phyloP scores from a whole-genome alignment of 169 alveolate genomes.

The Eimeria praecox region DNA sequence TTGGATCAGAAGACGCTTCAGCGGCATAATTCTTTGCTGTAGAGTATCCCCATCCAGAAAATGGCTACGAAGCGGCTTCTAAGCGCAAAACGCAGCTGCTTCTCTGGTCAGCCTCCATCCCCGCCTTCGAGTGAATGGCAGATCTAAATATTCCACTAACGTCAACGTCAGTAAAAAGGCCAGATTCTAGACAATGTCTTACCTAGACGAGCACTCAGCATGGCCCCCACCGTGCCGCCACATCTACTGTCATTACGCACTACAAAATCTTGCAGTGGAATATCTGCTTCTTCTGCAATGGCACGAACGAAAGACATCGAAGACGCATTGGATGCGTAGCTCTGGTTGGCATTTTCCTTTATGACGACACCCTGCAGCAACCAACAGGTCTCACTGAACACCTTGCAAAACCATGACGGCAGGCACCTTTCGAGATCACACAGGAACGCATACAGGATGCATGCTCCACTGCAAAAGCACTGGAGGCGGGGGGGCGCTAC shows the following conservation, averaged over 20 bases:
- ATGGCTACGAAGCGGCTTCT: neutral
- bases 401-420: neutral
- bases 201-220: constrained; percentile 95
- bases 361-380: constrained; percentile 83
- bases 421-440: neutral
- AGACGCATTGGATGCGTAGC: constrained; percentile 93
- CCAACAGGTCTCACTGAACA: neutral
- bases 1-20: neutral
- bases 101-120: neutral
- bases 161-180: neutral
- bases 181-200: neutral
- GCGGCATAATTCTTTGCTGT: neutral
- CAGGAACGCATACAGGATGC: neutral
- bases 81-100: neutral
- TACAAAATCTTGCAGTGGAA: constrained; percentile 94
- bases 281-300: constrained; percentile 46
- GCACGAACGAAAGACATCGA: constrained; percentile 61
- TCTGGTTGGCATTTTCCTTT: constrained; percentile 93
- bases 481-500: neutral
- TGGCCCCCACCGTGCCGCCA: constrained; percentile 98
- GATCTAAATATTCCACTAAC: neutral
- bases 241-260: constrained; percentile 96
- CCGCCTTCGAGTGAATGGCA: neutral
- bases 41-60: neutral
- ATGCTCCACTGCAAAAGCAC: neutral